These are phyloP conservation scores for Penicillium sp. DNA, from an alignment of 2,329 filamentous ascomycete species.

Conservation along the genomic window DNA sequence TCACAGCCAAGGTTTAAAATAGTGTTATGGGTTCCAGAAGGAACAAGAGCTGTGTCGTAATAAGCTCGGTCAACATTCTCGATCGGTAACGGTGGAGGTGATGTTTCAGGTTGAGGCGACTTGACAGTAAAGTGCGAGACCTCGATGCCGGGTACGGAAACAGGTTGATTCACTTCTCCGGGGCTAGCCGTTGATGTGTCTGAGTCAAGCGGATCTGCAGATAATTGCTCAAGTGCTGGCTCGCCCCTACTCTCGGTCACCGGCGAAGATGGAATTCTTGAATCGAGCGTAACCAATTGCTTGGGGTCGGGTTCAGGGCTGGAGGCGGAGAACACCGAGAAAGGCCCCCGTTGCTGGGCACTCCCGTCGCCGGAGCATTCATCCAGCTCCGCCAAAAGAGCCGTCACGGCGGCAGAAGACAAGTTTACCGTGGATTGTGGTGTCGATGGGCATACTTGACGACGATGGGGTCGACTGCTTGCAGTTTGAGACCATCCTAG, in stretches of 20 bases:
- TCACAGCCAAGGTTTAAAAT: not conserved
- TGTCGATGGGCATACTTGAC: conserved; percentile 11
- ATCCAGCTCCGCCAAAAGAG: conserved; percentile 19
- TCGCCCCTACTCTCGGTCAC: not conserved
- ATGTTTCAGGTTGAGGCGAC: not conserved
- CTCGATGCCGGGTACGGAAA: not conserved
- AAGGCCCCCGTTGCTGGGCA: conserved; percentile 21
- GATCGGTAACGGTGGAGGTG: not conserved
- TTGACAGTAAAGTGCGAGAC: not conserved
- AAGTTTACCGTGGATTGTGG: conserved; percentile 5
- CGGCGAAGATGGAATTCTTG: not conserved
- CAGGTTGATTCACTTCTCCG: not conserved
- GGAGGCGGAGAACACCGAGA: conserved; percentile 23
- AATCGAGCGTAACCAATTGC: not conserved
- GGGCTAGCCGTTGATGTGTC: not conserved
- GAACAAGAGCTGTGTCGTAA: not conserved
- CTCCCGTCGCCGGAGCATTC: conserved; percentile 13
- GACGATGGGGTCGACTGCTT: conserved; percentile 14
- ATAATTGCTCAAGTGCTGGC: not conserved
- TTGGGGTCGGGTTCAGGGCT: not conserved
- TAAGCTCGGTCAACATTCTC: not conserved
- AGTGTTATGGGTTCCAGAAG: not conserved
- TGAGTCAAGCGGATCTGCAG: not conserved
- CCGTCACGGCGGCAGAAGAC: conserved; percentile 19
- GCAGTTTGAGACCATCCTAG: conserved; percentile 20